Evolutionary conservation across 1,284 basidiomycete genomes (phyloP).

Genomic region (Leccinum subspadiceum): DNA sequence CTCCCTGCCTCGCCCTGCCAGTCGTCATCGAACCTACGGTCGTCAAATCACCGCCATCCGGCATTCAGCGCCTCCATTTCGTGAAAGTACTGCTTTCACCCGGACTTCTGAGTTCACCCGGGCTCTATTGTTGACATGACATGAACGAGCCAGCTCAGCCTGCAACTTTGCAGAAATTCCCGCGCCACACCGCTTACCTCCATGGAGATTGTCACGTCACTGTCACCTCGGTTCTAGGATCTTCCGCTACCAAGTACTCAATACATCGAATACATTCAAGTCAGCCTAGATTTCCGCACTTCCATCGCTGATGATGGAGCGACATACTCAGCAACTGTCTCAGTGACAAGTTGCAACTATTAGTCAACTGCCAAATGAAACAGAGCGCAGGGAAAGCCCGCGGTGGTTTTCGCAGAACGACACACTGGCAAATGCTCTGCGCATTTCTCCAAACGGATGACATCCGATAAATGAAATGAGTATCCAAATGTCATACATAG

Average conservation of each 20-base stretch:
- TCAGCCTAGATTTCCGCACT: neutral
- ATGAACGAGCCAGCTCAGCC: neutral
- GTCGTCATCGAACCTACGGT: neutral
- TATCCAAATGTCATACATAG: too few species aligned
- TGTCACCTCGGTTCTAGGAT: neutral
- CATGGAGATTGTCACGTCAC: too few species aligned
- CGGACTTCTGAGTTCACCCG: neutral
- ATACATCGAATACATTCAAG: neutral
- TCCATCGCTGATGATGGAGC: neutral
- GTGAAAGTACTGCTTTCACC: neutral
- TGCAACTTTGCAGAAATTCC: neutral
- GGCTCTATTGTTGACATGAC: neutral
- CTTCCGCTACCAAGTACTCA: neutral
- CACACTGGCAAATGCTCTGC: neutral
- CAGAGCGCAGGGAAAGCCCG: neutral
- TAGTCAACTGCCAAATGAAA: neutral
- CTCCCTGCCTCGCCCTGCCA: neutral
- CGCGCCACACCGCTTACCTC: neutral
- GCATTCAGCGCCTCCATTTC: neutral
- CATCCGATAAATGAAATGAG: neutral
- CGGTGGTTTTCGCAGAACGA: neutral
- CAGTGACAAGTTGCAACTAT: neutral
- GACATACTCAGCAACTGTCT: neutral
- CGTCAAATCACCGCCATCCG: slow-evolving; percentile 1
- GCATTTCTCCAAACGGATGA: neutral